phyloP scores from a whole-genome alignment of 345 rosid species.

The Heritiera fomes region DNA sequence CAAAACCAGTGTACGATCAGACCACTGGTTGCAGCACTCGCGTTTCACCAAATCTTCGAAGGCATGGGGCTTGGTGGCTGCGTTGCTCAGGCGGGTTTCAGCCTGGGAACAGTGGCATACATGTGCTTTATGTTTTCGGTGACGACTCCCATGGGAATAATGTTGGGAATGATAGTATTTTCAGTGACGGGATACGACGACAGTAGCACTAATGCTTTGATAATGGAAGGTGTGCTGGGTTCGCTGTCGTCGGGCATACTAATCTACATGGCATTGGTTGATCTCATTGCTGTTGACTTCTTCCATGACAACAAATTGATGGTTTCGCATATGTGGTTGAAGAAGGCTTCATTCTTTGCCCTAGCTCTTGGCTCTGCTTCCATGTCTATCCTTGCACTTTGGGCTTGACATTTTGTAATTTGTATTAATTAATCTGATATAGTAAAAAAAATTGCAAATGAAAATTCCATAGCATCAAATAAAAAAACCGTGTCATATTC shows the following conservation, averaged over 20 bases:
- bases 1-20: slow-evolving; percentile 87
- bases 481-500: too few species aligned
- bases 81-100: slow-evolving; percentile 97
- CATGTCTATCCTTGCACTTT: slow-evolving; percentile 92
- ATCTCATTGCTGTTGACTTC: slow-evolving; percentile 86
- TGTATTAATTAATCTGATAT: too few species aligned
- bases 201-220: slow-evolving; percentile 68
- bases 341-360: slow-evolving; percentile 73
- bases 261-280: slow-evolving; percentile 93
- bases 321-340: slow-evolving; percentile 54
- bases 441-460: too few species aligned
- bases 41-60: slow-evolving; percentile 93
- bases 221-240: slow-evolving; percentile 85
- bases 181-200: slow-evolving; percentile 81
- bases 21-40: slow-evolving; percentile 85
- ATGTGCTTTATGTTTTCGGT: slow-evolving; percentile 93
- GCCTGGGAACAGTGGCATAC: slow-evolving; percentile 63
- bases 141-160: slow-evolving; percentile 87
- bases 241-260: slow-evolving; percentile 83
- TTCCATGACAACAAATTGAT: slow-evolving; percentile 83
- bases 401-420: slow-evolving; percentile 51
- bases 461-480: too few species aligned
- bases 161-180: slow-evolving; percentile 80
- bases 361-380: slow-evolving; percentile 68
- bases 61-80: slow-evolving; percentile 99